These are phyloP conservation scores for Arthrinium phaeospermum DNA, from an alignment of 2,329 filamentous ascomycete genomes.

Conservation along the genomic window DNA sequence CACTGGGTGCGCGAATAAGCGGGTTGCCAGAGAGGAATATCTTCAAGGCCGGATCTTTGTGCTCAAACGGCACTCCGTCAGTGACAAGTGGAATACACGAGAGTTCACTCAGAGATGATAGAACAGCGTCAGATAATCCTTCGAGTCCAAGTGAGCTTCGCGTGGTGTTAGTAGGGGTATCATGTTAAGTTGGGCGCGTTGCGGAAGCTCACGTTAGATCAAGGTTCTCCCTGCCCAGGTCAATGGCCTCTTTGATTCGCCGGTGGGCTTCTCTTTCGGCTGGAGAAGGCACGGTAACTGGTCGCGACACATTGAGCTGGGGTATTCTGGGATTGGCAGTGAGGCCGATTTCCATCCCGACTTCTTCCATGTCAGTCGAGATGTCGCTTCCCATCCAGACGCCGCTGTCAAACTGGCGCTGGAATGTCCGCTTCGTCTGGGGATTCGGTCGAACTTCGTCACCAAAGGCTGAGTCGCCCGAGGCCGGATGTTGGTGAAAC, in stretches of 20 bases:
- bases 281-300: constrained; percentile 38
- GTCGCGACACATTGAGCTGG: constrained; percentile 40
- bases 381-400: constrained; percentile 71
- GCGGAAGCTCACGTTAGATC: constrained; percentile 63
- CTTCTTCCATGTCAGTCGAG: constrained; percentile 52
- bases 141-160: constrained; percentile 53
- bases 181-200: background rate
- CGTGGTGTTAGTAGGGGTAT: background rate
- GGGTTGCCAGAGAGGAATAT: constrained; percentile 67
- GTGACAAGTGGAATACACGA: constrained; percentile 58
- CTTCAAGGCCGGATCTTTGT: constrained; percentile 63
- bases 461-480: constrained; percentile 54
- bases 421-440: constrained; percentile 57
- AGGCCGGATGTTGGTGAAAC: constrained; percentile 66
- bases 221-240: constrained; percentile 63
- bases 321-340: constrained; percentile 44
- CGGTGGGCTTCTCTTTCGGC: constrained; percentile 52
- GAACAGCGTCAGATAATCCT: constrained; percentile 59
- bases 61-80: constrained; percentile 63
- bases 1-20: constrained; percentile 60
- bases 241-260: constrained; percentile 59
- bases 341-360: constrained; percentile 42
- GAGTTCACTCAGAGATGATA: constrained; percentile 62
- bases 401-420: constrained; percentile 70
- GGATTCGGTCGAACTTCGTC: constrained; percentile 41